These are phyloP conservation scores for Fusarium nygamai DNA, from an alignment of 2,329 filamentous ascomycete species.

Conservation along the genomic window DNA sequence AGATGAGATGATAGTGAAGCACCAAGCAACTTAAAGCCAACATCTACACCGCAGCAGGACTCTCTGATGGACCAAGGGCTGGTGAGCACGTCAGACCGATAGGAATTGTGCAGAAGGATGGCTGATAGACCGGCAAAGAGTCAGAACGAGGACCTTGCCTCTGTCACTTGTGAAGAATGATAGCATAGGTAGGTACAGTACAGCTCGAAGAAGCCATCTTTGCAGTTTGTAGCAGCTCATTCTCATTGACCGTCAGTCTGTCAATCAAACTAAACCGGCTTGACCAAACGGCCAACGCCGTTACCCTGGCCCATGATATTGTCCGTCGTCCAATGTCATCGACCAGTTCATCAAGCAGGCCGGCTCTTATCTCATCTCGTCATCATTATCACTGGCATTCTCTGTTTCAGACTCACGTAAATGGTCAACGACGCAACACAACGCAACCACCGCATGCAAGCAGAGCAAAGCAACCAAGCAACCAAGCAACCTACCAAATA, in stretches of 20 bases:
- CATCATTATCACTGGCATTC: conserved; percentile 33
- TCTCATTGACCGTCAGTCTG: conserved; percentile 9
- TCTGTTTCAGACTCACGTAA: conserved; percentile 29
- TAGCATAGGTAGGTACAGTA: not conserved
- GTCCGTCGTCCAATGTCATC: conserved; percentile 8
- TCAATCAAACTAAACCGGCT: conserved; percentile 33
- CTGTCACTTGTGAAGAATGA: conserved; percentile 16
- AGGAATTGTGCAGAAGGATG: conserved; percentile 1
- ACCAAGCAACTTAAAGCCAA: conserved; percentile 10
- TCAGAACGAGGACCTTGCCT: not conserved
- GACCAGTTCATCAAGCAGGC: conserved; percentile 6
- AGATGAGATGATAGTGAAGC: conserved; percentile 13
- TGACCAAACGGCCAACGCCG: conserved; percentile 29
- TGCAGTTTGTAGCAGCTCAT: not conserved
- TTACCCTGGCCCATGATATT: conserved; percentile 33
- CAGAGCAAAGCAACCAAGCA: conserved; percentile 3
- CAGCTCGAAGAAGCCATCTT: conserved; percentile 3
- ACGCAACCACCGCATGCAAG: conserved; percentile 10
- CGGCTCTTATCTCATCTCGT: conserved; percentile 38
- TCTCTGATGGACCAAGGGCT: conserved; percentile 31
- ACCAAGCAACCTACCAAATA: not conserved
- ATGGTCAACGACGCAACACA: conserved; percentile 18
- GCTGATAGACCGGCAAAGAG: conserved; percentile 9
- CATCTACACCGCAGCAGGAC: conserved; percentile 21
- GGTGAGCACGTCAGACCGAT: conserved; percentile 37